Conservation (phyloP, 257 asterid genomes). For the Nicotiana undulata region DNA sequence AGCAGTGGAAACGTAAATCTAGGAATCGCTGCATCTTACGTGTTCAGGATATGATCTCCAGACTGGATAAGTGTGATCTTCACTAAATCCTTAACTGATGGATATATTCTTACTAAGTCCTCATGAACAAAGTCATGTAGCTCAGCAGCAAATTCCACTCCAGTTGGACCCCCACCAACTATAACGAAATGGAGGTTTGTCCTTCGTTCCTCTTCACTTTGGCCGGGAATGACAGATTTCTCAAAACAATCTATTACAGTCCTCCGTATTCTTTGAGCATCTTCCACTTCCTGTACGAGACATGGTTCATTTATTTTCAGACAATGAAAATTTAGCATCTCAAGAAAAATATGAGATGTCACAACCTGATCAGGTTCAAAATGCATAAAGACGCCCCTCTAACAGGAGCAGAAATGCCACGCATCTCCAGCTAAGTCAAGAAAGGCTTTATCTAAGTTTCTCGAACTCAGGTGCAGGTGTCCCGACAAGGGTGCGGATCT, state of each 20-base stretch:
- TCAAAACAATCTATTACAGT: constrained; percentile 80
- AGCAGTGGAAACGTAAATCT: background rate
- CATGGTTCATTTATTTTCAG: background rate
- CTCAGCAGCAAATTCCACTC: constrained; percentile 80
- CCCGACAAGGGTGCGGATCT: too few species aligned
- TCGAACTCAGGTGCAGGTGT: too few species aligned
- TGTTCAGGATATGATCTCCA: constrained; percentile 75
- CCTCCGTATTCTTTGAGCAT: constrained; percentile 88
- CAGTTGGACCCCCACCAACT: constrained; percentile 97
- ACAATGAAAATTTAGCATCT: background rate
- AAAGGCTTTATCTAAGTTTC: too few species aligned
- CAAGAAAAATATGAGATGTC: background rate
- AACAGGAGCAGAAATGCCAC: too few species aligned
- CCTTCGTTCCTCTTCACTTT: constrained; percentile 75
- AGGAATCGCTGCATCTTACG: constrained; percentile 37
- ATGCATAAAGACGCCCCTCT: too few species aligned
- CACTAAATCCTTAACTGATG: constrained; percentile 58
- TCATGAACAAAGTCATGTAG: constrained; percentile 73
- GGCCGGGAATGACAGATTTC: constrained; percentile 64
- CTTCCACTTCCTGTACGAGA: constrained; percentile 72
- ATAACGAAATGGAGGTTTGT: constrained; percentile 83
- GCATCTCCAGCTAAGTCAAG: too few species aligned
- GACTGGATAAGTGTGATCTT: constrained; percentile 87
- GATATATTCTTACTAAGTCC: constrained; percentile 73
- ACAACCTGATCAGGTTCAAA: too few species aligned